A percentile compares a stretch with the other conserved stretches of the same genome.
phyloP scores from a whole-genome alignment of 2,329 filamentous ascomycete species.

The Kalmusia sp. region DNA sequence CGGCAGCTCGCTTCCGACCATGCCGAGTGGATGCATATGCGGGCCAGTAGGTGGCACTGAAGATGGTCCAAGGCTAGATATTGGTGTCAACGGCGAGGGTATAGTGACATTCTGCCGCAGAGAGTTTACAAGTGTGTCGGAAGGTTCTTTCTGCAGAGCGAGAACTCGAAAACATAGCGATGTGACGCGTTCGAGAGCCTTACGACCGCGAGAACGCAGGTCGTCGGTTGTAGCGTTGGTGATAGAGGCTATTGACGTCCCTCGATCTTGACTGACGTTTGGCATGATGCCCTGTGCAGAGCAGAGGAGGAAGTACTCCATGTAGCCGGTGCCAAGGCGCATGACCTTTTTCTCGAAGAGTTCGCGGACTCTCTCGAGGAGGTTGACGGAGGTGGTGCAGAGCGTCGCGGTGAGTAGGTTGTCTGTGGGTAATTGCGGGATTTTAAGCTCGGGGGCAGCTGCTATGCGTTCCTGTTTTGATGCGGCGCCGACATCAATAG shows the following conservation, averaged over 20 bases:
- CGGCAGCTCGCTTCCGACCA: slow-evolving; percentile 9
- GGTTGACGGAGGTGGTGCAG: slow-evolving; percentile 30
- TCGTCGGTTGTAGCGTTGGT: slow-evolving; percentile 23
- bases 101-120: slow-evolving; percentile 26
- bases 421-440: slow-evolving; percentile 30
- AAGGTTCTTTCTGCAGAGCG: slow-evolving; percentile 37
- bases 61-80: slow-evolving; percentile 16
- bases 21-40: not conserved
- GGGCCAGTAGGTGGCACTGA: not conserved
- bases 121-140: slow-evolving; percentile 26
- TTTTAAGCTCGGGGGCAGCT: slow-evolving; percentile 15
- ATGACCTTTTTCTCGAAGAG: slow-evolving; percentile 43
- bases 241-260: slow-evolving; percentile 25
- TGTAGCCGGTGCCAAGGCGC: slow-evolving; percentile 44
- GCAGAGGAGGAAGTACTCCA: slow-evolving; percentile 44
- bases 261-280: slow-evolving; percentile 17
- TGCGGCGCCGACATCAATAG: slow-evolving; percentile 13
- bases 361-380: slow-evolving; percentile 36
- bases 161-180: slow-evolving; percentile 36
- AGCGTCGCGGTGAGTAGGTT: slow-evolving; percentile 36
- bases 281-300: slow-evolving; percentile 41
- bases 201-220: slow-evolving; percentile 27
- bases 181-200: slow-evolving; percentile 35
- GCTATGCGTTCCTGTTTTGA: slow-evolving; percentile 9
- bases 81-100: slow-evolving; percentile 13